Evolutionary conservation across 1,284 basidiomycete species (phyloP).

Genomic region (Malassezia cuniculi): DNA sequence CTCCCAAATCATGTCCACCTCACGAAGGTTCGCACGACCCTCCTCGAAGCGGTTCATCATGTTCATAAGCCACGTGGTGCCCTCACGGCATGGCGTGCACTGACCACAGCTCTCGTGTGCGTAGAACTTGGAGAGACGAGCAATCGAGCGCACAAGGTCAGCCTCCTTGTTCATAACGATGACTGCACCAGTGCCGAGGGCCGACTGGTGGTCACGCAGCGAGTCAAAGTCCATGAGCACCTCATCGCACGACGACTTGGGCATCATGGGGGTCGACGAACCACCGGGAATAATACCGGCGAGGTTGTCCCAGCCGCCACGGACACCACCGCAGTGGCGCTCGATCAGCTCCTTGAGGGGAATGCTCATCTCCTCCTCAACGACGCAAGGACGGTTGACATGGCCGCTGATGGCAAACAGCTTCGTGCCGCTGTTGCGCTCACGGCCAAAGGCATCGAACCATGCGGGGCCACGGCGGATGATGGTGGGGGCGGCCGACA

Average conservation of each 20-base stretch:
- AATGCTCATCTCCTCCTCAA: conserved; percentile 98
- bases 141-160: conserved; percentile 70
- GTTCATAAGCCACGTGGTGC: conserved; percentile 47
- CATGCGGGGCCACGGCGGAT: conserved; percentile 78
- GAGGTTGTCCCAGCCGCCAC: conserved; percentile 90
- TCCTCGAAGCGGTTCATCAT: conserved; percentile 55
- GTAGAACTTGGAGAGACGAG: conserved; percentile 60
- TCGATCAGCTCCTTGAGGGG: conserved; percentile 85
- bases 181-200: conserved; percentile 90
- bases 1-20: conserved; percentile 70
- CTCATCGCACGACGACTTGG: conserved; percentile 50
- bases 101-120: conserved; percentile 98
- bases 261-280: conserved; percentile 85
- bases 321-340: conserved; percentile 88
- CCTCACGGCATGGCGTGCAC: conserved; percentile 90
- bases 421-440: conserved; percentile 89
- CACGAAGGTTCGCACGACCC: conserved; percentile 74
- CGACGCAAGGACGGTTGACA: conserved; percentile 93
- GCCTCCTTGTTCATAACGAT: conserved; percentile 98
- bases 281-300: conserved; percentile 90
- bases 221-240: conserved; percentile 88
- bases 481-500: conserved; percentile 92
- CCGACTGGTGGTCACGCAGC: conserved; percentile 81
- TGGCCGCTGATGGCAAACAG: conserved; percentile 89
- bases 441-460: conserved; percentile 85